Evolutionary conservation across 2,329 filamentous ascomycete species (phyloP), one percentile per base, ranked within the genome.

Genomic region (Triangularia setosa): DNA sequence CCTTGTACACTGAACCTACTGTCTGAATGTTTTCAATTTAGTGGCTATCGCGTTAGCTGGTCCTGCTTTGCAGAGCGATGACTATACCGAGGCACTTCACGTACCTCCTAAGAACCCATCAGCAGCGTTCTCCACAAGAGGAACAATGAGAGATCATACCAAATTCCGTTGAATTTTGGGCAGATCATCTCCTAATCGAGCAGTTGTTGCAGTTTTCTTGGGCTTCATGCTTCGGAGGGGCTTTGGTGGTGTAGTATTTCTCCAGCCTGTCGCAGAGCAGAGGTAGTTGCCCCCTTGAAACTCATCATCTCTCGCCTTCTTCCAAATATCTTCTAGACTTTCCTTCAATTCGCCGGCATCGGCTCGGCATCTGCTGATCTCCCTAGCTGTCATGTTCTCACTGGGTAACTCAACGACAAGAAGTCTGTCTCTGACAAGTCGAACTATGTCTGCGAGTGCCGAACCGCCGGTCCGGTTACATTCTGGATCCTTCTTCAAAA

Each of bases 341-440:
- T 59, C 33, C 7, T 44, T 59, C 14, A 59, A n/a, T 21, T 59
- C 57, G 18, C 33, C 57, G 4, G 57, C 57, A 27, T 59, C 57
- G 4, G 57, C 57, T 44, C 57, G 57, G 11, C 57, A 59, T 25
- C 57, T 59, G 11, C n/a, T 63, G 5, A 65, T 44, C 25, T 69
- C 66, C 3, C 5, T 7, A 8, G 27, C 8, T 8, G 21, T 12
- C 57, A 59, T 59, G 23, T 40, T 40, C 8, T 59, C 57, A 25
- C 12, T 25, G 9, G 57, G 57, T 18, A 61, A 14, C 25, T 61
- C 40, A n/a, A 61, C 40, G 8, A 61, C 25, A 9, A 61, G 44
- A 18, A 61, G 58, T 18, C 58, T 53, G 14, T 54, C 58, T 33
- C 58, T 53, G 8, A 61, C 35, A 3, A 61, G n/a, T 18, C 40